phyloP scores from a whole-genome alignment of 768 basidiomycete genomes.

The Candolleomyces aberdarensis region DNA sequence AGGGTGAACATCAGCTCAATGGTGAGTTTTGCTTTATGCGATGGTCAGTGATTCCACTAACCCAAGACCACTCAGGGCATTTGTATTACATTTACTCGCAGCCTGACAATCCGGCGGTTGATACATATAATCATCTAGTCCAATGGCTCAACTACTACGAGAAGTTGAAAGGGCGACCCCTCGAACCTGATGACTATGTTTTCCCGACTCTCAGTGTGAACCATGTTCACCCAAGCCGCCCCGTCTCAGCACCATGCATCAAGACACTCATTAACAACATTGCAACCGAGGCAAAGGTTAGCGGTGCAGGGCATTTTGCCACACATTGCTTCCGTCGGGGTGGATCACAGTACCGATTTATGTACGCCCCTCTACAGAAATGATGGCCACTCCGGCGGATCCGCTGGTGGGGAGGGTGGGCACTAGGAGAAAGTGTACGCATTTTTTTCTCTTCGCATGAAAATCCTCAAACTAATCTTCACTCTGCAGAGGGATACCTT shows the following conservation, averaged over 20 bases:
- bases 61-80: background rate
- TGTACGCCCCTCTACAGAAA: constrained; percentile 26
- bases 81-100: background rate
- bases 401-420: constrained; percentile 37
- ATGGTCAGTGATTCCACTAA: background rate
- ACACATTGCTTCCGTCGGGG: constrained; percentile 31
- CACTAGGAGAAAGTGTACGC: constrained; percentile 22
- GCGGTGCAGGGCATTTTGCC: constrained; percentile 13
- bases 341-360: constrained; percentile 31
- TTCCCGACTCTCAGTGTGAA: background rate
- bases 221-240: background rate
- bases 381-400: constrained; percentile 27
- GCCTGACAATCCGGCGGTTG: background rate
- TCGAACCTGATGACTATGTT: background rate
- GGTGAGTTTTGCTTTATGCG: background rate
- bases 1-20: background rate
- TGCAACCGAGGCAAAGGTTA: constrained; percentile 14
- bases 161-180: background rate
- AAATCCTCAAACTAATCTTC: too few relatives aligned
- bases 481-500: too few relatives aligned
- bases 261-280: background rate
- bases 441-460: too few relatives aligned
- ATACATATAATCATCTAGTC: background rate
- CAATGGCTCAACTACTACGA: background rate
- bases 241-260: background rate